Base-by-base conservation (phyloP, 768 basidiomycete species). In the Tephrocybe rancida region DNA sequence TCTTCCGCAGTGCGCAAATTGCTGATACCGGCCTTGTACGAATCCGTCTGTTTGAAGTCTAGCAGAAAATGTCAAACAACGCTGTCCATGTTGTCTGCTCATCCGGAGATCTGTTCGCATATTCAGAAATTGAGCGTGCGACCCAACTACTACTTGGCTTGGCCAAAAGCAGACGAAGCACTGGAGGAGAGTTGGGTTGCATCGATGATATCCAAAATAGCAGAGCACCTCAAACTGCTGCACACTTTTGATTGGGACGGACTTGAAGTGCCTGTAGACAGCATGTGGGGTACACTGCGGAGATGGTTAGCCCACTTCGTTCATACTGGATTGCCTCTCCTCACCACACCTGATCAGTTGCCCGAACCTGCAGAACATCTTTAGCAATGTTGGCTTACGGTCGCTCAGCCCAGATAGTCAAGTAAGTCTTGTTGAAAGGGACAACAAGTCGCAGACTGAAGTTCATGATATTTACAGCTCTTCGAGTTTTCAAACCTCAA, bases 171-270 rank as follows among this genome's bases (percentile, higher is more conserved):
- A 21, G 76, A 81, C 44, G 69, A 70, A 29, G 59, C 61, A 8
- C 59, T 80, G 21, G 67, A 70, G 44, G 80, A 81, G 55, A 62
- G 44, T 0, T 73, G 75, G 75, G 75, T 82, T 0, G 73, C 69
- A 14, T 44, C 58, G 3, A 69, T 59, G 61, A 71, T 81, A 8
- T 60, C 61, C 18, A 30, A 51, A 1, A 64, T 80, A 9, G 73
- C 76, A 5, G 59, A 52, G 18, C 55, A 60, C 39, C 60, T 79
- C 44, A 64, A 44, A n/a, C 45, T 55, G 38, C 57, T 82, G 58
- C 67, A 73, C 24, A 75, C 75, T 0, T 79, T 82, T 58, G 78
- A 81, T 54, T 82, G 80, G 80, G 78, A 79, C 61, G 80, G 79
- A 19, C 63, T 74, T 16, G 80, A 82, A 63, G 61, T 78, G 53